Base-by-base conservation (phyloP, 371 early-diverging fungal species). In the Rhizopus microsporus region DNA sequence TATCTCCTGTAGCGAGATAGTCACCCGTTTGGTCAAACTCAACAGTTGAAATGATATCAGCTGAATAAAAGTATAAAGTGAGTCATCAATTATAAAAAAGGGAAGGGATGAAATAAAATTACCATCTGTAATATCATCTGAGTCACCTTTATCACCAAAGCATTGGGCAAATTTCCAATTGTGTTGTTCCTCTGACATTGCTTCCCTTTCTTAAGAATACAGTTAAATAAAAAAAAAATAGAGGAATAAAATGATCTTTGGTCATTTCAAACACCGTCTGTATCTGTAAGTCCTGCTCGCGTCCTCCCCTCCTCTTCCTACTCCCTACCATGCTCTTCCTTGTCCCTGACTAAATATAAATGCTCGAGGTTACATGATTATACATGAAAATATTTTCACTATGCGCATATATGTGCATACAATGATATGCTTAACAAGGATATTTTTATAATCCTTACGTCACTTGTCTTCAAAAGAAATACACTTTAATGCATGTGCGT, bases 141-240 rank as follows among this genome's bases (percentile, higher is more conserved):
- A 87, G 53, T 98, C 98, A 46, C 96, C 94, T 77, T 98, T 98
- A 81, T 98, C 98, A 59, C 98, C 98, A 82, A 98, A 98, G 77
- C 98, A 97, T 74, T 98, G 98, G 54, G 97, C 93, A 74, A 96
- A 96, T 74, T 92, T 94, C 97, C 96, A 96, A 43, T 86, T 53
- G 34, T 69, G 62, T 29, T 59, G 38, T 37, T 37, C 38, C 6
- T 37, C 38, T 37, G 38, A 37, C 38, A 37, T 37, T 13, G 7
- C 10, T 13, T 13, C 38, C 13, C 13, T 7, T 37, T 13, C 13
- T 37, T 37, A 37, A 10, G 13, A 37, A 10, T 37, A 37, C 13
- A 10, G 38, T 10, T 10, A 37, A 13, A 37, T 4, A 37, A 37
- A 23, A 37, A 37, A 37, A 37, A 13, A 10, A 5, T 10, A 37